Evolutionary conservation across 139 green algal genomes (phyloP).

Genomic region (Ettlia oleoabundans): DNA sequence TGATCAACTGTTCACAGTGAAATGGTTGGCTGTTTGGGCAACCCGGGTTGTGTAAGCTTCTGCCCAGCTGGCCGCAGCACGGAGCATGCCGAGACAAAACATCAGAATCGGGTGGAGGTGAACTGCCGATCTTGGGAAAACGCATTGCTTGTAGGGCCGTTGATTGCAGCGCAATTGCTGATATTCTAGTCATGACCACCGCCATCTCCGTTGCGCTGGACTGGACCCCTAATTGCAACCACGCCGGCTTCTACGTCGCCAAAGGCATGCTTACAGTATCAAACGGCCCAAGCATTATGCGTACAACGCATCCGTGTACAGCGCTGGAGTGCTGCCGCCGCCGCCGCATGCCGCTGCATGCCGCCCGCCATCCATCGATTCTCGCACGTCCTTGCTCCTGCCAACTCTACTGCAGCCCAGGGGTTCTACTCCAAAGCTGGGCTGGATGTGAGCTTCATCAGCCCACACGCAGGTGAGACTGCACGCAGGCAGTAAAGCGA

Average conservation of each 20-base stretch:
- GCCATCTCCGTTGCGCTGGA: slow-evolving; percentile 69
- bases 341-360: neutral
- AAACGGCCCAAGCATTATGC: neutral
- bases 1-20: too few relatives aligned
- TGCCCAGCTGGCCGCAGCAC: too few relatives aligned
- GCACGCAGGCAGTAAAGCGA: too few relatives aligned
- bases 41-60: too few relatives aligned
- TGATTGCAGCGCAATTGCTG: neutral
- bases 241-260: slow-evolving; percentile 60
- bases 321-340: too few relatives aligned
- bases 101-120: neutral
- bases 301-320: too few relatives aligned
- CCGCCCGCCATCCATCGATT: neutral
- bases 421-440: slow-evolving; percentile 51
- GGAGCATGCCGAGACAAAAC: neutral
- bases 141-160: neutral
- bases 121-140: neutral
- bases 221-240: slow-evolving; percentile 81
- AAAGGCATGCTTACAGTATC: neutral
- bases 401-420: neutral
- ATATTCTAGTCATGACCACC: too few relatives aligned
- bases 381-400: neutral
- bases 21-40: too few relatives aligned
- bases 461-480: slow-evolving; percentile 60
- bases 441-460: slow-evolving; percentile 64